phyloP scores from a whole-genome alignment of 2,329 filamentous ascomycete species.

The Aspergillus neotritici region DNA sequence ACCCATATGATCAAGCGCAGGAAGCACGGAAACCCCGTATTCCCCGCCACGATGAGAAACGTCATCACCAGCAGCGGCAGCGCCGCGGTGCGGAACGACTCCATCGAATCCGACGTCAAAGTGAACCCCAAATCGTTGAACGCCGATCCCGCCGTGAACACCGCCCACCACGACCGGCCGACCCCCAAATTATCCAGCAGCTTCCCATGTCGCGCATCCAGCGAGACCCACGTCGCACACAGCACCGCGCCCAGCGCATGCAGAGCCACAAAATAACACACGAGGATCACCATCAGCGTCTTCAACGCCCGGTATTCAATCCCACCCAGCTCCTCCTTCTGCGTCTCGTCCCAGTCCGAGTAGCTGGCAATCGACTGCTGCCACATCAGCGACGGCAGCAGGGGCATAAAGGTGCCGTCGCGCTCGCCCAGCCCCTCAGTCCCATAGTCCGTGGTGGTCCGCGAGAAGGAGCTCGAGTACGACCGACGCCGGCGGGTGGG shows the following conservation, averaged over 20 bases:
- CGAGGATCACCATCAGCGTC: slow-evolving; percentile 68
- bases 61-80: slow-evolving; percentile 69
- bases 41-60: slow-evolving; percentile 85
- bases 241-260: slow-evolving; percentile 66
- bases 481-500: no score
- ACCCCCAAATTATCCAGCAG: slow-evolving; percentile 56
- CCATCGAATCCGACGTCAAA: slow-evolving; percentile 86
- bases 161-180: slow-evolving; percentile 72
- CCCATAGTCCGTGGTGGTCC: no score
- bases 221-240: slow-evolving; percentile 70
- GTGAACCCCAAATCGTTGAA: slow-evolving; percentile 92
- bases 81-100: slow-evolving; percentile 69
- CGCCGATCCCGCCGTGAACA: slow-evolving; percentile 77
- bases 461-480: no score
- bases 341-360: slow-evolving; percentile 80
- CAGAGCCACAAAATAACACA: slow-evolving; percentile 73
- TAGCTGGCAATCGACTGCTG: slow-evolving; percentile 84
- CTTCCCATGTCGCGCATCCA: slow-evolving; percentile 54
- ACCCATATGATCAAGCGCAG: slow-evolving; percentile 87
- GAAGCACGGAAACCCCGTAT: slow-evolving; percentile 90
- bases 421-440: no score
- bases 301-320: slow-evolving; percentile 91
- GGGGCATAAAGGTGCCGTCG: slow-evolving; percentile 28
- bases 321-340: slow-evolving; percentile 85
- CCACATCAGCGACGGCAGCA: slow-evolving; percentile 84